These are phyloP conservation scores for Umbelopsis ramanniana DNA, from an alignment of 192 early-diverging fungal genomes.

Conservation along the genomic window DNA sequence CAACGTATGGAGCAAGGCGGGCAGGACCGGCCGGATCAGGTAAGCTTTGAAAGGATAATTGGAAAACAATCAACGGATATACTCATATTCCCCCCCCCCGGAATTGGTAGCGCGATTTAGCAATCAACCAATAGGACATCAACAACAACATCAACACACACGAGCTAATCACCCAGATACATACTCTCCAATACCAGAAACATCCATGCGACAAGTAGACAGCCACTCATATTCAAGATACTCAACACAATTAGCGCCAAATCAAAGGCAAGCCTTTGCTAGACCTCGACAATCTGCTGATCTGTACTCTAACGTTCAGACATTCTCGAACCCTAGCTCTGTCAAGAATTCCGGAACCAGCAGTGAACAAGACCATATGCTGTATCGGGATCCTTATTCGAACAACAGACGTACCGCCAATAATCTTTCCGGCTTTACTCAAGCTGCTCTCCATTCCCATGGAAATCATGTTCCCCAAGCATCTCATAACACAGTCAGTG, in stretches of 20 bases:
- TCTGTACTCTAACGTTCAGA: background rate
- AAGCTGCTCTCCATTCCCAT: background rate
- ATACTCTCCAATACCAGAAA: constrained; percentile 1
- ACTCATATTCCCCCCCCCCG: background rate
- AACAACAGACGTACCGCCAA: background rate
- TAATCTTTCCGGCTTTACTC: background rate
- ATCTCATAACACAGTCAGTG: background rate
- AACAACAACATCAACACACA: too few relatives aligned
- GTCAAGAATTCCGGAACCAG: background rate
- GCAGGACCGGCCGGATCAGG: constrained; percentile 15
- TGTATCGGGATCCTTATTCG: constrained; percentile 7
- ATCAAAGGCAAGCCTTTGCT: background rate
- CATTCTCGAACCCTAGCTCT: background rate
- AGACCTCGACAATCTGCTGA: background rate
- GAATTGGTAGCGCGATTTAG: background rate
- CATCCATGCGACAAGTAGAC: background rate
- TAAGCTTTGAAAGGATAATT: background rate
- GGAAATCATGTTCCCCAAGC: background rate
- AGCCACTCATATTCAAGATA: background rate
- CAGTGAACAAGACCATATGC: background rate
- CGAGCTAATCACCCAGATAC: background rate
- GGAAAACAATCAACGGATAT: background rate
- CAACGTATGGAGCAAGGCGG: constrained; percentile 15
- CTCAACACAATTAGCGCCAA: background rate
- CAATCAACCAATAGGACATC: background rate